Base-by-base conservation (phyloP, 495 filamentous ascomycete genomes). In the Tuber borchii region DNA sequence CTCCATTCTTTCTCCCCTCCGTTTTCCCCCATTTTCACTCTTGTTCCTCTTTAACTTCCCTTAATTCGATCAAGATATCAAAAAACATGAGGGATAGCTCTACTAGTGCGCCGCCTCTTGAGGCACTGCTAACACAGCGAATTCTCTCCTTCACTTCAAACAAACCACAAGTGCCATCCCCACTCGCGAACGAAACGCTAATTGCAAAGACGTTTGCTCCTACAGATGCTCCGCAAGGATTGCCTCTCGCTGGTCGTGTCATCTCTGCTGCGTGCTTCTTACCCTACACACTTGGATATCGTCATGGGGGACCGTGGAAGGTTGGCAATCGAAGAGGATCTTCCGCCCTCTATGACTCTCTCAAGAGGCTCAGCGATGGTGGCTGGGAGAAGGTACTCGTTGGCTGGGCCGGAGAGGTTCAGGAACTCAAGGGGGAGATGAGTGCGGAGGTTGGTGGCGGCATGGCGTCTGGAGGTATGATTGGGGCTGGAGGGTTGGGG, bases 361-460 rank as follows among this genome's bases (percentile, higher is more conserved):
- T 97, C 80, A 89, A 90, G 26, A 90, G 94, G 83, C 88, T 97
- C 39, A 92, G 92, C 12, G 93, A 93, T 9, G 85, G 91, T 65
- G 86, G 91, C 37, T 97, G 93, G 93, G 91, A 92, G 79, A 93
- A 96, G 85, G 93, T 90, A 0, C 86, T 97, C 1, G 91, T 97
- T 71, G 94, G 91, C 31, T 97, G 94, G 94, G 95, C 94, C 2
- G 94, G 94, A 45, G 94, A 97, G 83, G 91, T 97, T 69, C 88
- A 91, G 72, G 77, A 82, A 71, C 65, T 82, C 73, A 69, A 19
- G 77, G 46, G 12, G 78, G 73, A 20, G 51, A 65, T 34, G 46
- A 71, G 73, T 71, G 74, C 46, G 45, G 74, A 16, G 26, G 37
- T 17, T 70, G 80, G 7, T 83, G 84, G 20, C 84, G 85, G 14